Evolutionary conservation across 1,284 basidiomycete genomes (phyloP), one percentile per base, ranked within the genome.

Genomic region (Amylostereum areolatum): DNA sequence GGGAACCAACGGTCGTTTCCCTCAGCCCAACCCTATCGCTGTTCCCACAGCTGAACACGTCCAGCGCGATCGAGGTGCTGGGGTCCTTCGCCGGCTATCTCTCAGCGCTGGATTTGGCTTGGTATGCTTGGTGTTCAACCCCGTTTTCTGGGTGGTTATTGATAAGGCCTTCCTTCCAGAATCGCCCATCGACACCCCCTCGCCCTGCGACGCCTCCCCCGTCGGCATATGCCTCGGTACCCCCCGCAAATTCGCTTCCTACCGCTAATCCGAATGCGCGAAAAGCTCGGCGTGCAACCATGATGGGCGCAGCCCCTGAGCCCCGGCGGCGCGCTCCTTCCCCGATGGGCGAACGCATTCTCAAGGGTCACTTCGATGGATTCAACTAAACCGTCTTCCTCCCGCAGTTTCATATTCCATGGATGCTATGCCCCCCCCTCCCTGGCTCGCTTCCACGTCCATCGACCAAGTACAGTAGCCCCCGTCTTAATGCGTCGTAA

Each of bases 351-450:
- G 86, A 89, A 66, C 75, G 86, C 51, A 89, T 89, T 52, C 74
- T 89, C 54, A 89, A 85, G 69, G 86, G 86, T 8, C 87, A 89
- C 57, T 89, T 89, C 57, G 86, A 89, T 60, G 83, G 87, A 37
- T 89, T 89, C 71, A 85, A 85, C 64, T 84, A 28, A 29, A 4
- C n/a, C 25, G 24, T 43, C 41, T 18, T 18, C 18, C 18, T 18
- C 18, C 18, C 18, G 18, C 18, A 18, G 18, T 18, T 18, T 18
- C 18, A 18, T 18, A 18, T 18, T 18, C 18, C 18, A 18, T 18
- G 18, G 18, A 18, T 18, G 18, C 18, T 18, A 18, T 18, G 18
- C 18, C 18, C 18, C 18, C 18, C 18, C 18, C 18, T 18, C 18
- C 18, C 18, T 18, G 18, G 18, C 18, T 18, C 18, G 18, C 18